Evolutionary conservation across 2,329 filamentous ascomycete species (phyloP), one percentile per base, ranked within the genome.

Genomic region (Stachybotrys elegans): DNA sequence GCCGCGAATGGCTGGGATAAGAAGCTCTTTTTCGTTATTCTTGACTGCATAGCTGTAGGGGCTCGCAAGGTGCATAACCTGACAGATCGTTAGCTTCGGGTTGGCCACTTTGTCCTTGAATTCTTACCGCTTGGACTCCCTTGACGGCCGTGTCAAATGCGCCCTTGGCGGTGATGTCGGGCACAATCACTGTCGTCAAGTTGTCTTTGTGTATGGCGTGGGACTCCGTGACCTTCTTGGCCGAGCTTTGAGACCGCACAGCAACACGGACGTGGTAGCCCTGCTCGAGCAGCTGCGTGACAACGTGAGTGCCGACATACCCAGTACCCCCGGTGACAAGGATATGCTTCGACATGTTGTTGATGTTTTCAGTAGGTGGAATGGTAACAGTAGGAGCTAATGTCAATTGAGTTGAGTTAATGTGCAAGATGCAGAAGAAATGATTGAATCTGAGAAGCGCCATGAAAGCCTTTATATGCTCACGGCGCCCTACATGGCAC

Each of bases 301-400:
- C 36, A 8, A 45, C 23, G 22, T 48, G 29, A 11, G 43, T 43
- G n/a, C 43, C 46, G 8, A 48, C 16, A 25, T 17, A 48, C 4
- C 46, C 46, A 34, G 43, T 45, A 2, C 43, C 43, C 5, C 46
- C 46, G 12, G 46, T 48, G n/a, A 48, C 35, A 20, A 48, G 39
- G 32, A 35, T 35, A 35, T 35, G 32, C 32, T 35, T 35, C 32
- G 32, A 35, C 32, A 35, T 35, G 9, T 35, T 35, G 16, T 35
- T 35, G 32, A 35, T 8, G 32, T 13, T 35, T 35, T 35, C 32
- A 35, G 32, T 19, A 35, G 32, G 32, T 35, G 16, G 32, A 35
- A 35, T 35, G 17, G 32, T 35, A 16, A 9, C 16, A 35, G 17
- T 35, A 35, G 32, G 16, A 16, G 32, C 32, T 16, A 35, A 13